Percentiles rank a stretch among this genome's conserved stretches.
These are phyloP conservation scores for Lobosporangium transversale DNA, from an alignment of 192 early-diverging fungal species.

Conservation along the genomic window DNA sequence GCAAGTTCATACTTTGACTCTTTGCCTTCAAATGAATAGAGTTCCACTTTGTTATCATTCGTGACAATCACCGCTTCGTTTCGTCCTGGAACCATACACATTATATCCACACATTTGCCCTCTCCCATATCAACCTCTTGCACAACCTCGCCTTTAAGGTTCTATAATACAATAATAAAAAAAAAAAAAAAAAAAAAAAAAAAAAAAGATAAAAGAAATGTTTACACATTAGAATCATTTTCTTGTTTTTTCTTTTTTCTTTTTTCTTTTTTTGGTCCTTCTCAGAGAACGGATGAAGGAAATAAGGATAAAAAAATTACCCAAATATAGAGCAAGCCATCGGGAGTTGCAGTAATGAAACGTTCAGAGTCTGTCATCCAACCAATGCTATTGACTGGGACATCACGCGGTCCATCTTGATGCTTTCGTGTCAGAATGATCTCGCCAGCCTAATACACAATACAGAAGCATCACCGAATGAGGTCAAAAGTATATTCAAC, in stretches of 20 bases:
- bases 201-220: not conserved
- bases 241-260: no score
- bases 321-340: slow-evolving; percentile 16
- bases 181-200: no score
- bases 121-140: slow-evolving; percentile 7
- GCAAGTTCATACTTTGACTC: slow-evolving; percentile 24
- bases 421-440: slow-evolving; percentile 20
- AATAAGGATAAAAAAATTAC: no score
- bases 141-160: slow-evolving; percentile 24
- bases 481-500: no score
- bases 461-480: no score
- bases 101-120: not conserved
- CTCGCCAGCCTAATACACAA: slow-evolving; percentile 38
- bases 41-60: not conserved
- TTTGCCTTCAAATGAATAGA: slow-evolving; percentile 16
- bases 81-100: slow-evolving; percentile 32
- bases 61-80: slow-evolving; percentile 17
- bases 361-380: slow-evolving; percentile 34
- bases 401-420: slow-evolving; percentile 2
- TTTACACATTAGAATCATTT: not conserved
- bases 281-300: no score
- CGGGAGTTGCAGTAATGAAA: slow-evolving; percentile 19
- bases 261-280: no score
- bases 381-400: slow-evolving; percentile 17
- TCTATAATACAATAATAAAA: slow-evolving; percentile 10